Evolutionary conservation across 2,329 filamentous ascomycete species (phyloP).

Genomic region (Colletotrichum musae): DNA sequence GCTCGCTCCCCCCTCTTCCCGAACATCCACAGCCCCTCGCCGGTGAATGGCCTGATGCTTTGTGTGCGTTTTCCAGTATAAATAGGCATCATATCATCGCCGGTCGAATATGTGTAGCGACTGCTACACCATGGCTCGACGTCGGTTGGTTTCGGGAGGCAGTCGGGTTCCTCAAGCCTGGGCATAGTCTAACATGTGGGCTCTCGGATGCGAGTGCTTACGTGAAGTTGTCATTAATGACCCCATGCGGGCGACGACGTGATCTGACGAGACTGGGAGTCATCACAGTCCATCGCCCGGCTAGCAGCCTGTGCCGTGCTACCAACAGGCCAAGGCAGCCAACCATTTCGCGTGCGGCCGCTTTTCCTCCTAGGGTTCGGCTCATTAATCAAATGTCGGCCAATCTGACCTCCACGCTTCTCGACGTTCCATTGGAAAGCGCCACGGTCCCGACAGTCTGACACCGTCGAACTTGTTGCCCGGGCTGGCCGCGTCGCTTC

Average conservation of each 20-base stretch:
- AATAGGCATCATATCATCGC: background rate
- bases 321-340: constrained; percentile 36
- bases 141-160: constrained; percentile 28
- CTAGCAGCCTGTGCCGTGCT: constrained; percentile 28
- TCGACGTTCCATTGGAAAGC: constrained; percentile 33
- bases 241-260: constrained; percentile 36
- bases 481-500: constrained; percentile 14
- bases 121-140: background rate
- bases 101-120: background rate
- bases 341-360: constrained; percentile 25
- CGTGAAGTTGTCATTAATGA: constrained; percentile 38
- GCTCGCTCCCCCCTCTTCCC: background rate
- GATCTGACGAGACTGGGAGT: constrained; percentile 30
- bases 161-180: constrained; percentile 16
- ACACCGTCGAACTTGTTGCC: constrained; percentile 21
- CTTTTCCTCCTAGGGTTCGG: constrained; percentile 15
- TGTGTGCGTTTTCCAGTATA: constrained; percentile 2
- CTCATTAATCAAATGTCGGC: constrained; percentile 22
- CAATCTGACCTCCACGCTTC: constrained; percentile 35
- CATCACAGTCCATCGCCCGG: constrained; percentile 34
- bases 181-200: constrained; percentile 23
- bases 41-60: constrained; percentile 22
- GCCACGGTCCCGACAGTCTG: constrained; percentile 37
- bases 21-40: background rate
- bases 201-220: constrained; percentile 30